Evolutionary conservation across 177 flowering plant genomes (phyloP).

Genomic region (Vitis hybrid): DNA sequence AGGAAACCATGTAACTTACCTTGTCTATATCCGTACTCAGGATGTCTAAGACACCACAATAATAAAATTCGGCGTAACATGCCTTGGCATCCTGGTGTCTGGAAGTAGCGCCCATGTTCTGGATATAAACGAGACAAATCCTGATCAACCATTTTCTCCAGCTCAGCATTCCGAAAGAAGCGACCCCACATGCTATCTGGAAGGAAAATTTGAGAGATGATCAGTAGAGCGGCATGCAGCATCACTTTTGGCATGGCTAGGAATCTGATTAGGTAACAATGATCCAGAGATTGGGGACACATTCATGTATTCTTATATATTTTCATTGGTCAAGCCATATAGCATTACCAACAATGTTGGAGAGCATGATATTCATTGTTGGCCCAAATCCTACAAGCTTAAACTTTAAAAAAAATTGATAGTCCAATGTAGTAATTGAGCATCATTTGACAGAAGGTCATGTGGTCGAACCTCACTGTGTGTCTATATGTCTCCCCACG

Average conservation of each 20-base stretch:
- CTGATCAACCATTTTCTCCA: conserved; percentile 89
- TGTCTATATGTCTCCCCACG: too few relatives aligned
- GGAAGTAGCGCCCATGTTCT: conserved; percentile 88
- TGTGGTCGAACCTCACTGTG: too few relatives aligned
- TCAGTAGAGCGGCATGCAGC: too few relatives aligned
- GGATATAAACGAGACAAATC: conserved; percentile 94
- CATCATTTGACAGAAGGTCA: too few relatives aligned
- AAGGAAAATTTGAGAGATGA: conserved; percentile 5
- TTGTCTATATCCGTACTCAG: conserved; percentile 87
- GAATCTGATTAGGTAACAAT: neutral
- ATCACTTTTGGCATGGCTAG: neutral
- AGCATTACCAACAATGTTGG: too few relatives aligned
- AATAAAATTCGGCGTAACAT: conserved; percentile 76
- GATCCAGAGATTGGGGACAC: neutral
- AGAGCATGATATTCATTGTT: too few relatives aligned
- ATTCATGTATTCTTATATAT: too few relatives aligned
- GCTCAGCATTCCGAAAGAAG: conserved; percentile 86
- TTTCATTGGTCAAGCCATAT: too few relatives aligned
- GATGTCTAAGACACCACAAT: conserved; percentile 91
- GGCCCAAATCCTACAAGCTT: too few relatives aligned
- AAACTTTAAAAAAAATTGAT: too few relatives aligned
- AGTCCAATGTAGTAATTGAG: too few relatives aligned
- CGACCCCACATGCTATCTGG: conserved; percentile 98
- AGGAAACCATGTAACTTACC: conserved; percentile 37
- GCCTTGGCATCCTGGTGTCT: conserved; percentile 79